Evolutionary conservation across 1,284 basidiomycete species (phyloP), one percentile per base, ranked within the genome.

Genomic region (Tilletia caries): DNA sequence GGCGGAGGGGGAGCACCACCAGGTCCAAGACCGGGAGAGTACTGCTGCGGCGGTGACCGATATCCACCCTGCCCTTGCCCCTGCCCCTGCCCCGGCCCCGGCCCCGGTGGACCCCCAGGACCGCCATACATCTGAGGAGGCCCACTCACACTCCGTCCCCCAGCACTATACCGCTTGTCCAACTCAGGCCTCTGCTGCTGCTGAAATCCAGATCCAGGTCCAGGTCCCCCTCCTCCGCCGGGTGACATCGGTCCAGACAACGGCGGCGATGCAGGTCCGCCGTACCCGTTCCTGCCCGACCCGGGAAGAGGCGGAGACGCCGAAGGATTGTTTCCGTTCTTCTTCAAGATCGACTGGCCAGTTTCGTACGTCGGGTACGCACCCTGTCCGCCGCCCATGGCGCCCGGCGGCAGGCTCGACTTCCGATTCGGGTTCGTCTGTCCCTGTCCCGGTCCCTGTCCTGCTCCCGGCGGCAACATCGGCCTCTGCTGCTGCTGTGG

Each of bases 381-480:
- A n/a, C 29, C 18, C 29, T 2, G 13, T 0, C 29, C 58, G 12
- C 8, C 8, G 48, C 48, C 48, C 20, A 50, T 50, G 33, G 29
- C 58, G 10, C 29, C 29, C 20, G 58, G 58, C 32, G 58, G 58
- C 29, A 62, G 33, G 23, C 58, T 62, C 29, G 29, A 29, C 58
- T 62, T 29, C 3, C 58, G 58, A 25, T 64, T 86, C 86, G 73
- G 86, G 85, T 74, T 89, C 85, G 75, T n/a, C n/a, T n/a, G 87
- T 85, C 58, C 67, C 69, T 43, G 66, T 46, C 62, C 73, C n/a
- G 75, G 87, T 85, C 58, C 67, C 69, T 43, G 66, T 46, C 62
- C 73, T 65, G 58, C 72, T 73, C 67, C 67, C 70, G 71, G 77
- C 71, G 77, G 79, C 78, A 81, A 84, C 79, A 78, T 79, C 67